A percentile compares a stretch with the other conserved stretches of the same genome.
phyloP scores from a whole-genome alignment of 768 basidiomycete species.

The Mycena kentingensis region DNA sequence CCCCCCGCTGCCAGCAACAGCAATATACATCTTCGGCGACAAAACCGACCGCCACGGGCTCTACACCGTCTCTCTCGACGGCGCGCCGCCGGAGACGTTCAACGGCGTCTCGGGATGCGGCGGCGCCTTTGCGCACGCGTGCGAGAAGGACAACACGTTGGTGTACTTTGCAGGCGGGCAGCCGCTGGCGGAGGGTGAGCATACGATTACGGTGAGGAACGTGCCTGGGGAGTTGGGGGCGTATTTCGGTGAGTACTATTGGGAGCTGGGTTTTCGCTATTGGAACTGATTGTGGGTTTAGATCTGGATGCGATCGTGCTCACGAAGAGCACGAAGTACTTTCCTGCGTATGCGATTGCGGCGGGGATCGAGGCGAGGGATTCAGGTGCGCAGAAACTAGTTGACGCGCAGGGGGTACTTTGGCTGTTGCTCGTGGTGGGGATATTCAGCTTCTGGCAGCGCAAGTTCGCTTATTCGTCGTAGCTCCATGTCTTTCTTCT shows the following conservation, averaged over 20 bases:
- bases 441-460: too few species aligned
- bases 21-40: conserved; percentile 25
- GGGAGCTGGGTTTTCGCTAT: not conserved
- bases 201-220: conserved; percentile 12
- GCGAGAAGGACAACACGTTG: conserved; percentile 22
- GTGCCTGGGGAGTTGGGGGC: conserved; percentile 13
- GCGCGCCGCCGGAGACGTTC: conserved; percentile 5
- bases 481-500: too few species aligned
- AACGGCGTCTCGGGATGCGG: conserved; percentile 25
- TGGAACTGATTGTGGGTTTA: not conserved
- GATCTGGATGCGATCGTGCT: conserved; percentile 1
- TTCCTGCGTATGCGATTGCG: too few species aligned
- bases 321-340: not conserved
- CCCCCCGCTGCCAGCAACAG: too few species aligned
- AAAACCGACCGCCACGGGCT: conserved; percentile 26
- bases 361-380: too few species aligned
- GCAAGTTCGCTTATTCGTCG: too few species aligned
- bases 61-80: conserved; percentile 25
- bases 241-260: conserved; percentile 13
- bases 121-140: conserved; percentile 19
- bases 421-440: too few species aligned
- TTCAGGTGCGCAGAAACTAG: too few species aligned
- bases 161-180: conserved; percentile 14
- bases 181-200: not conserved
- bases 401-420: too few species aligned